A percentile compares a stretch with the other conserved stretches of the same genome.
These are phyloP conservation scores for Spathaspora sp. DNA, from an alignment of 805 yeast genomes.

Conservation along the genomic window DNA sequence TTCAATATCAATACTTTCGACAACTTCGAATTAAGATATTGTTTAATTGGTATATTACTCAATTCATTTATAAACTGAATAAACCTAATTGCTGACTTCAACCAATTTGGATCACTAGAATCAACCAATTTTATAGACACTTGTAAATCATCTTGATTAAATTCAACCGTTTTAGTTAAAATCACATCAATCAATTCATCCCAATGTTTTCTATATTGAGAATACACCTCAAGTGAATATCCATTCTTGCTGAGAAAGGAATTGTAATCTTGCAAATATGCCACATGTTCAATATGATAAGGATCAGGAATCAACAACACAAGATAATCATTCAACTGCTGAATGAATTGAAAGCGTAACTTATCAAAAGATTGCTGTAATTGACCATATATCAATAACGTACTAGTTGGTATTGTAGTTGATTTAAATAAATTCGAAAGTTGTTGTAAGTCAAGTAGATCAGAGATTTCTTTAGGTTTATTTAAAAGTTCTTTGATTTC, in stretches of 20 bases:
- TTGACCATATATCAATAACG: constrained; percentile 6
- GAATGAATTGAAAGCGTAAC: constrained; percentile 3
- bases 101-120: neutral
- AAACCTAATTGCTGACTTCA: constrained; percentile 9
- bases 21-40: constrained; percentile 23
- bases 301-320: constrained; percentile 18
- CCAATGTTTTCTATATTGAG: constrained; percentile 5
- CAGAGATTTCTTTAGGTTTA: constrained; percentile 1
- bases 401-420: neutral
- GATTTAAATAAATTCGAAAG: constrained; percentile 4
- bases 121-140: neutral
- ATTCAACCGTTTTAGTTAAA: neutral
- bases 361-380: constrained; percentile 5
- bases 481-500: constrained; percentile 7
- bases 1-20: constrained; percentile 24
- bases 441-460: constrained; percentile 10
- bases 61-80: constrained; percentile 27
- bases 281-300: constrained; percentile 7
- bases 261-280: constrained; percentile 8
- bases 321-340: constrained; percentile 14
- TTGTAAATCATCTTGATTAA: neutral
- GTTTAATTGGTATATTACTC: constrained; percentile 17
- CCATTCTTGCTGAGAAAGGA: constrained; percentile 8
- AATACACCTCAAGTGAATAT: constrained; percentile 2
- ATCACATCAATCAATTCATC: constrained; percentile 3